These are phyloP conservation scores for Friedmanniomyces endolithicus DNA, from an alignment of 495 filamentous ascomycete genomes.

Conservation along the genomic window DNA sequence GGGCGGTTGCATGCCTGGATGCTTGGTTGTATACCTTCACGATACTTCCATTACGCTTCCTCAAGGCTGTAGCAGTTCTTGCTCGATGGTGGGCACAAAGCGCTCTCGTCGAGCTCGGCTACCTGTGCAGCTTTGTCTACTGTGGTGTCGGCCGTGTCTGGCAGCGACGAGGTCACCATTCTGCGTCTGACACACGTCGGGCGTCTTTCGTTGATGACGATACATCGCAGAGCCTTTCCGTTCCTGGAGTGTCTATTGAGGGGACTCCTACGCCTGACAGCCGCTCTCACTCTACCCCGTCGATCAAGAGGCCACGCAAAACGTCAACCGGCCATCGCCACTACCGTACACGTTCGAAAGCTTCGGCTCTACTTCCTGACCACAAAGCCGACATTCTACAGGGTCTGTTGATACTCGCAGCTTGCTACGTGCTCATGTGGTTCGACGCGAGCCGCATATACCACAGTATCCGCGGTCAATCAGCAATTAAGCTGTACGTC, in stretches of 20 bases:
- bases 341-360: conserved; percentile 66
- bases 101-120: conserved; percentile 50
- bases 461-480: conserved; percentile 90
- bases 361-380: conserved; percentile 68
- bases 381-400: conserved; percentile 94
- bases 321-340: conserved; percentile 40
- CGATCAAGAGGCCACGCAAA: conserved; percentile 20
- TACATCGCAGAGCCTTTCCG: background rate
- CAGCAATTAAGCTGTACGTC: conserved; percentile 94
- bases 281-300: background rate
- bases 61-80: conserved; percentile 68
- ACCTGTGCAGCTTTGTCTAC: conserved; percentile 59
- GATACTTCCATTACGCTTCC: conserved; percentile 79
- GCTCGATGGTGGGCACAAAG: conserved; percentile 58
- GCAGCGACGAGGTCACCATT: conserved; percentile 37
- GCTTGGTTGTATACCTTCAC: conserved; percentile 97
- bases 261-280: background rate
- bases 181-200: conserved; percentile 23
- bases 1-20: conserved; percentile 79
- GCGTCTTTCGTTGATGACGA: conserved; percentile 14
- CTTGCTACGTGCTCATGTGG: conserved; percentile 73
- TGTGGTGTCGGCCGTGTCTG: conserved; percentile 65
- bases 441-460: conserved; percentile 98
- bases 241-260: conserved; percentile 5
- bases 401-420: conserved; percentile 70